Evolutionary conservation across 441 rosid species (phyloP).

Genomic region (Adansonia rubrostipa): DNA sequence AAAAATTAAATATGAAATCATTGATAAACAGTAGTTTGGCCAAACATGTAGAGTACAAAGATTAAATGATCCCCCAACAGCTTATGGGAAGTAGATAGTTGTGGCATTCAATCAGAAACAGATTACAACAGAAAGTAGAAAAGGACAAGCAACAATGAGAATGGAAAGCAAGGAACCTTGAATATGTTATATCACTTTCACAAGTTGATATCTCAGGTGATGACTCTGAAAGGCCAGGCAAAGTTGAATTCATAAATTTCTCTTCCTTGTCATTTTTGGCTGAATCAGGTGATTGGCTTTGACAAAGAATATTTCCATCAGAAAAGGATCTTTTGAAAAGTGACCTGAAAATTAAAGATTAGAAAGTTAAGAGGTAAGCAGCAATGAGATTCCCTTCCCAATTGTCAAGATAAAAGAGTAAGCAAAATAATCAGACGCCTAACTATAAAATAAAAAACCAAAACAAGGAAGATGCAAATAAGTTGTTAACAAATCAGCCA

Average conservation of each 20-base stretch:
- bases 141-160: conserved; percentile 23
- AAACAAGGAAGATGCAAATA: background rate
- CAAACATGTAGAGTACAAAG: conserved; percentile 8
- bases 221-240: conserved; percentile 60
- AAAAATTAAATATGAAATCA: conserved; percentile 13
- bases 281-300: conserved; percentile 51
- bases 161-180: conserved; percentile 60
- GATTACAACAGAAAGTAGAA: background rate
- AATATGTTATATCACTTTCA: conserved; percentile 60
- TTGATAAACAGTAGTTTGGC: conserved; percentile 14
- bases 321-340: conserved; percentile 82
- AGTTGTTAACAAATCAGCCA: background rate
- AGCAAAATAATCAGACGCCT: background rate
- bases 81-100: background rate
- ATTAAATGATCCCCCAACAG: background rate
- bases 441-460: conserved; percentile 5
- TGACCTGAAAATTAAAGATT: conserved; percentile 55
- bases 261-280: conserved; percentile 51
- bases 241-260: conserved; percentile 49
- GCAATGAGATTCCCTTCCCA: background rate
- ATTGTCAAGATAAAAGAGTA: background rate
- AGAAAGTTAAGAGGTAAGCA: conserved; percentile 20
- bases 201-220: conserved; percentile 87
- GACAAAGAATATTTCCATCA: conserved; percentile 83
- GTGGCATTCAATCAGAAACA: background rate